Evolutionary conservation across 768 basidiomycete species (phyloP), one percentile per base, ranked within the genome.

Genomic region (Tephrocybe sp.): DNA sequence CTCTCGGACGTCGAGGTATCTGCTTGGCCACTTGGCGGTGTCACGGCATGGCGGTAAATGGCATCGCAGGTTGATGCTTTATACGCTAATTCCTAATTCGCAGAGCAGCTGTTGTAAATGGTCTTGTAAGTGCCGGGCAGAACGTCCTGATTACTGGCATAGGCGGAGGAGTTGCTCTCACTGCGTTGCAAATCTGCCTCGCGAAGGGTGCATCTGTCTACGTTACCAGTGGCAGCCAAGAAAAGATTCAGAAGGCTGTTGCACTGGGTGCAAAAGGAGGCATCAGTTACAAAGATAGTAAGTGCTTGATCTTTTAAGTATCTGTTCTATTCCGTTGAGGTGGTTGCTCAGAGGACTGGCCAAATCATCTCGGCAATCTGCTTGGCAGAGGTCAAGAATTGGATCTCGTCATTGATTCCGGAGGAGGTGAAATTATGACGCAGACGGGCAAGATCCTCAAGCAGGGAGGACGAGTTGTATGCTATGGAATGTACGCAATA

Each of bases 1-100:
- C 75, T 91, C 47, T 74, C 76, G 55, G 82, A 87, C 61, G 69
- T 82, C 34, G 79, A 91, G 44, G 75, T 79, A 15, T 84, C 89
- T 0, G 88, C 89, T 4, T 89, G 87, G 82, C 90, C 92, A 0
- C 59, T 89, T 2, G 89, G 75, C 0, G 89, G 83, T 2, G 63
- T 92, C 16, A 94, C 92, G 13, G 88, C 92, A 2, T 94, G 89
- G 86, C 82, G 91, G 91, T 91, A 9, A 35, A 72, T 63, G 8
- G 15, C 25, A 28, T 26, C 35, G 22, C 15, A 13, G 15, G 27
- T 43, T 26, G n/a, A 39, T 38, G 2, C 24, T 12, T 27, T 26
- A 53, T n/a, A 36, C 35, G 28, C 46, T 26, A 30, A 53, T 26
- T 21, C 12, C 15, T 22, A 49, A 27, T 27, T 22, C 18, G 9